Percentiles rank a stretch among this genome's conserved stretches.
Conservation (phyloP, 306 rosid species). For the Astragalus membranaceus region DNA sequence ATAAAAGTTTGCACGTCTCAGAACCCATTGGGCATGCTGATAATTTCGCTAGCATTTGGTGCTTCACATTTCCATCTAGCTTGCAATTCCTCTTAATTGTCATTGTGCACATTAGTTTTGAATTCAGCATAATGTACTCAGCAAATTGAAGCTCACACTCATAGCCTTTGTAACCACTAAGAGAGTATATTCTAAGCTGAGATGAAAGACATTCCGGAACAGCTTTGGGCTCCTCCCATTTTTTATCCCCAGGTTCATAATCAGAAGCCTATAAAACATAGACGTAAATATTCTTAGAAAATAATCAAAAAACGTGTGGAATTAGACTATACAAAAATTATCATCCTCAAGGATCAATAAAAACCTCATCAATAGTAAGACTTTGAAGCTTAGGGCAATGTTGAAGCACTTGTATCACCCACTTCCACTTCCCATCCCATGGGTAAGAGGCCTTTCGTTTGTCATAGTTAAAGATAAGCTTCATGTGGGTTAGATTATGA, state of each 20-base stretch:
- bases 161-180: neutral
- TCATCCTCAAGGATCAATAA: neutral
- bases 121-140: neutral
- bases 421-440: neutral
- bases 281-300: neutral
- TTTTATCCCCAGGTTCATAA: neutral
- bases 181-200: neutral
- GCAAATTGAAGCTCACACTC: neutral
- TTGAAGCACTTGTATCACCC: neutral
- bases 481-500: neutral
- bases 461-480: neutral
- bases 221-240: neutral
- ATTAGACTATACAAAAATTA: neutral
- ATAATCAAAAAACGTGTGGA: neutral
- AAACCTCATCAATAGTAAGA: neutral
- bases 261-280: neutral
- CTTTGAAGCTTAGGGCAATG: neutral
- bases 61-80: neutral
- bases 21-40: neutral
- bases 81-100: neutral
- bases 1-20: neutral
- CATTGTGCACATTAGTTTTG: neutral
- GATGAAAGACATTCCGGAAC: neutral
- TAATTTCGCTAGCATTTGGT: neutral
- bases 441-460: neutral